Evolutionary conservation across 2,329 filamentous ascomycete genomes (phyloP).

Genomic region (Aureobasidium sp.): DNA sequence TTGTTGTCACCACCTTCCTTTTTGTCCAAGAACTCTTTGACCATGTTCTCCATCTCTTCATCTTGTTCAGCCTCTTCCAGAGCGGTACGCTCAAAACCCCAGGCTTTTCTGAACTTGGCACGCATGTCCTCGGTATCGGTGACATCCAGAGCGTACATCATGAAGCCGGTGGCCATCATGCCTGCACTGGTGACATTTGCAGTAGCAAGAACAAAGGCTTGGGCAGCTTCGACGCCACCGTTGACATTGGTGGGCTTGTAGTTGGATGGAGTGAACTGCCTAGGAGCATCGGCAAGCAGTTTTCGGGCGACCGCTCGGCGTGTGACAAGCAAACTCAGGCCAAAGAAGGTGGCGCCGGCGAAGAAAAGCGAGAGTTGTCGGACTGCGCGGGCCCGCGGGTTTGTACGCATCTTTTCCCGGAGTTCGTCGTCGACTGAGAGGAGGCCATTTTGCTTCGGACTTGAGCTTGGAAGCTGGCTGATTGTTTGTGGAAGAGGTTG

Average conservation of each 20-base stretch:
- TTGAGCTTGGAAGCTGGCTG: neutral
- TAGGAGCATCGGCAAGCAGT: slow-evolving; percentile 53
- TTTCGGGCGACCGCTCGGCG: slow-evolving; percentile 57
- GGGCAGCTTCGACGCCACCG: slow-evolving; percentile 63
- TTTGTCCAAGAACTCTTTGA: slow-evolving; percentile 39
- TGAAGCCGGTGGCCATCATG: slow-evolving; percentile 65
- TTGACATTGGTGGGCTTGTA: slow-evolving; percentile 43
- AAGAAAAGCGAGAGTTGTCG: slow-evolving; percentile 49
- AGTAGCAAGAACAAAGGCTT: slow-evolving; percentile 79
- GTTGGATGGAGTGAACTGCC: slow-evolving; percentile 62
- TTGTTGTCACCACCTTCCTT: slow-evolving; percentile 38
- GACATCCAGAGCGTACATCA: slow-evolving; percentile 71
- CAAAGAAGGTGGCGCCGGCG: slow-evolving; percentile 67
- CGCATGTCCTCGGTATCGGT: slow-evolving; percentile 43
- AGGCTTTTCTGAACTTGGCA: slow-evolving; percentile 50
- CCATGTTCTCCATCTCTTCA: slow-evolving; percentile 46
- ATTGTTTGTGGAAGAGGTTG: neutral
- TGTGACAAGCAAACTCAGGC: slow-evolving; percentile 59
- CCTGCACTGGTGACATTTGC: slow-evolving; percentile 72
- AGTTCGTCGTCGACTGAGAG: slow-evolving; percentile 5
- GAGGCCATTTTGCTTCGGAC: slow-evolving; percentile 6
- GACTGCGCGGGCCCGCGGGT: slow-evolving; percentile 17
- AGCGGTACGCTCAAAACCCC: slow-evolving; percentile 40
- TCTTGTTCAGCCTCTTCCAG: slow-evolving; percentile 43
- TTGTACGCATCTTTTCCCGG: slow-evolving; percentile 11